Evolutionary conservation across 1,139 yeast species (phyloP).

Genomic region (Hanseniaspora uvarum): DNA sequence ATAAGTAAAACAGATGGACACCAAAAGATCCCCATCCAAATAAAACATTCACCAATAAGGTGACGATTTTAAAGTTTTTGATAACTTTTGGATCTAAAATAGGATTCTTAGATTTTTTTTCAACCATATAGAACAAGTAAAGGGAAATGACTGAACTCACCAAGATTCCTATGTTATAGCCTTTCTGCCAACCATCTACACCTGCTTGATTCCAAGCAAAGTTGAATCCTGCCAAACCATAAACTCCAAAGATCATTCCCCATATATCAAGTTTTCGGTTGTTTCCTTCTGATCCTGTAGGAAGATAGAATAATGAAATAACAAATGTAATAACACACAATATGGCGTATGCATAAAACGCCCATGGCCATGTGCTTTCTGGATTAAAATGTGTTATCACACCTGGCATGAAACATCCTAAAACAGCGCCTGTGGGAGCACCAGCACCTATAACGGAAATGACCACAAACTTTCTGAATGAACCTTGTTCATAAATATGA

Average conservation of each 20-base stretch:
- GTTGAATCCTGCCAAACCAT: slow-evolving; percentile 41
- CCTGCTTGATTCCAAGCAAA: slow-evolving; percentile 51
- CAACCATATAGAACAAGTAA: slow-evolving; percentile 27
- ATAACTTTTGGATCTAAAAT: slow-evolving; percentile 40
- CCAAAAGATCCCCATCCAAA: slow-evolving; percentile 56
- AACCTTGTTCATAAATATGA: slow-evolving; percentile 38
- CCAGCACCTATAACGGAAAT: slow-evolving; percentile 45
- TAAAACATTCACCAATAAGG: slow-evolving; percentile 32
- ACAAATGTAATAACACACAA: slow-evolving; percentile 18
- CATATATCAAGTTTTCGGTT: slow-evolving; percentile 35
- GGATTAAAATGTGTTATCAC: slow-evolving; percentile 36
- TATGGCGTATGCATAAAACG: slow-evolving; percentile 40
- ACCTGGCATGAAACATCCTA: slow-evolving; percentile 43
- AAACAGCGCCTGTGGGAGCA: slow-evolving; percentile 47
- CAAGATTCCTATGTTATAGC: slow-evolving; percentile 40
- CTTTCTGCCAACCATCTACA: slow-evolving; percentile 40
- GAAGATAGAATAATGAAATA: slow-evolving; percentile 32
- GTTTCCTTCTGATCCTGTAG: slow-evolving; percentile 29
- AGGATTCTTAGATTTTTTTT: slow-evolving; percentile 33
- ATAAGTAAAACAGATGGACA: slow-evolving; percentile 37
- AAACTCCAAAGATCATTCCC: slow-evolving; percentile 41
- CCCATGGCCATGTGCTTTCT: slow-evolving; percentile 41
- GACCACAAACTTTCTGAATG: slow-evolving; percentile 40
- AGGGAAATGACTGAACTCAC: slow-evolving; percentile 36
- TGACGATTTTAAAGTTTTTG: slow-evolving; percentile 26